Percentiles rank a stretch among this genome's conserved stretches.
phyloP scores from a whole-genome alignment of 106 monocot species.

The Alisma plantagoaquatica region DNA sequence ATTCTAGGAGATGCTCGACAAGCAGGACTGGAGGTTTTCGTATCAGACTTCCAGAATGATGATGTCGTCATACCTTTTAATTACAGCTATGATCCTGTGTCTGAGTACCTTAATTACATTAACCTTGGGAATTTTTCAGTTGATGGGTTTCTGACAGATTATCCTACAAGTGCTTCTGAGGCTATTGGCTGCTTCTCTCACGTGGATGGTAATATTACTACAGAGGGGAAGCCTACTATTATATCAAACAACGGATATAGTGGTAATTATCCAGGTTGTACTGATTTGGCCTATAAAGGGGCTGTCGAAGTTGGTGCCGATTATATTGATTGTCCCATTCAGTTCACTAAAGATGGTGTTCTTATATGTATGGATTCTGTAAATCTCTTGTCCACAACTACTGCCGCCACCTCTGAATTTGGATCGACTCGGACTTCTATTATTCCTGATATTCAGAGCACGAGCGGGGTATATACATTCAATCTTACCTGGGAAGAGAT shows the following conservation, averaged over 20 bases:
- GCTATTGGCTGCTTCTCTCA: constrained; percentile 71
- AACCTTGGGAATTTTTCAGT: constrained; percentile 69
- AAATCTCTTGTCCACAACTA: constrained; percentile 54
- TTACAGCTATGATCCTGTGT: constrained; percentile 65
- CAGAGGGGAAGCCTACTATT: constrained; percentile 36
- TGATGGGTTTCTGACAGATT: constrained; percentile 80
- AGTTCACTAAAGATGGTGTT: constrained; percentile 63
- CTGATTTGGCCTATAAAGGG: constrained; percentile 77
- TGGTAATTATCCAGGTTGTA: constrained; percentile 72
- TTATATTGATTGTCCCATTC: constrained; percentile 82
- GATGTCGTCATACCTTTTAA: constrained; percentile 55
- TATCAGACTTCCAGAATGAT: constrained; percentile 67
- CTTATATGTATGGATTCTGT: constrained; percentile 73
- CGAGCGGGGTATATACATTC: constrained; percentile 60
- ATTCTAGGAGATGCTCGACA: constrained; percentile 68
- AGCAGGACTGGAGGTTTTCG: constrained; percentile 65
- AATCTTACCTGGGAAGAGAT: constrained; percentile 87
- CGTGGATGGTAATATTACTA: constrained; percentile 7
- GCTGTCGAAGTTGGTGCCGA: constrained; percentile 73
- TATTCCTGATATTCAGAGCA: constrained; percentile 34
- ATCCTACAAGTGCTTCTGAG: constrained; percentile 54
- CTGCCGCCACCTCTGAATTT: constrained; percentile 28
- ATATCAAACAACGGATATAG: constrained; percentile 81
- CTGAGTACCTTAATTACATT: constrained; percentile 62
- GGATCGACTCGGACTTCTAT: constrained; percentile 6